Conservation (phyloP, 2,329 filamentous ascomycete genomes). For the Coniochaeta sp. region DNA sequence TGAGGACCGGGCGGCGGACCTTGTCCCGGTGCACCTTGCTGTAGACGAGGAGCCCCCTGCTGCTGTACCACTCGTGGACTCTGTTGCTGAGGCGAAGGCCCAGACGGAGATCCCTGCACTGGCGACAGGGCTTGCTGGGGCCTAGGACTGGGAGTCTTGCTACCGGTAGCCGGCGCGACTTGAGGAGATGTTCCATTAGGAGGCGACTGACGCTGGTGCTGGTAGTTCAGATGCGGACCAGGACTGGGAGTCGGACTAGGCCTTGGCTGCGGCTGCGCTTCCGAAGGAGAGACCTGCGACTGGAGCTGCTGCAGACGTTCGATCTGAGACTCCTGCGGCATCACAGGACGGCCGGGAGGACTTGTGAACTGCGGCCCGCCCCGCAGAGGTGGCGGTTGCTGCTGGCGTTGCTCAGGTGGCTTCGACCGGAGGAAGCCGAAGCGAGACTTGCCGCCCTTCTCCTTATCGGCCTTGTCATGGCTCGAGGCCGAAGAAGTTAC, state of each 20-base stretch:
- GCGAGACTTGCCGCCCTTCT: constrained; percentile 12
- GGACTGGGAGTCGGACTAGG: constrained; percentile 2
- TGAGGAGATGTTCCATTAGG: constrained; percentile 6
- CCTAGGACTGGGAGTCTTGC: not conserved
- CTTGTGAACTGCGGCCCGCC: constrained; percentile 6
- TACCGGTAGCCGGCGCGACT: constrained; percentile 3
- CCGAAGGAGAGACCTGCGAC: constrained; percentile 3
- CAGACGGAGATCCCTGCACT: not conserved
- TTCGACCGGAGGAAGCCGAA: constrained; percentile 16
- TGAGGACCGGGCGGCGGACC: not conserved
- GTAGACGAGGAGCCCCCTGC: not conserved
- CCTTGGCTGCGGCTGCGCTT: constrained; percentile 4
- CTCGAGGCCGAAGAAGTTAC: constrained; percentile 9
- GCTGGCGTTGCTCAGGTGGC: constrained; percentile 6
- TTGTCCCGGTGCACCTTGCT: not conserved
- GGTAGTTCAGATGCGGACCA: constrained; percentile 10
- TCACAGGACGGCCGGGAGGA: constrained; percentile 4
- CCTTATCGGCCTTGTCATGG: constrained; percentile 14
- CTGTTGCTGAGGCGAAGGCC: constrained; percentile 10
- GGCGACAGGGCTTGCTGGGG: constrained; percentile 4
- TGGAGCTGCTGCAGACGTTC: constrained; percentile 7
- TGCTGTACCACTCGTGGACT: not conserved
- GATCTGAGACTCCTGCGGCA: constrained; percentile 4
- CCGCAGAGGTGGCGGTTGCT: constrained; percentile 4
- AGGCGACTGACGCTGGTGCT: constrained; percentile 12